Evolutionary conservation across 208 protist genomes (phyloP), one percentile per base, ranked within the genome.

Genomic region (Acanthamoeba royreba): DNA sequence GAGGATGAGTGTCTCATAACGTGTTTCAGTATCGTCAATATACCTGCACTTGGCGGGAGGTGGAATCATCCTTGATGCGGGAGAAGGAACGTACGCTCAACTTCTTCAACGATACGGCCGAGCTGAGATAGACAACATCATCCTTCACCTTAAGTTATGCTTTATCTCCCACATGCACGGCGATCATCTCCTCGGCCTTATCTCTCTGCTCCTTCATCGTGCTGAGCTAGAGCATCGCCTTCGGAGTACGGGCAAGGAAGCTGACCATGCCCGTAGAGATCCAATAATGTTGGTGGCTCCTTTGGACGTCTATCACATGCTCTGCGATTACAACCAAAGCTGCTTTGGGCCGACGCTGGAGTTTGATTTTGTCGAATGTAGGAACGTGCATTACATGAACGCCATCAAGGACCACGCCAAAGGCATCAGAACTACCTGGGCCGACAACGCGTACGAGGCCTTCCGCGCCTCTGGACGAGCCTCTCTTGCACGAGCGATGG

Each of bases 131-230:
- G 61, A 66, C n/a, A 28, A 72, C 43, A 22, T 94, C 43, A 1
- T 95, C 3, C 31, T 22, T 0, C 11, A 25, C 38, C 35, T 97
- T 11, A 38, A 55, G 25, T 45, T 95, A 2, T 94, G 96, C 25
- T 96, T 94, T 74, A 96, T 97, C 31, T 97, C 96, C 19, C 96
- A 97, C 94, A 92, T 96, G 61, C 96, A 97, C 87, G 96, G 94
- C 25, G 96, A 97, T 93, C 96, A 97, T 79, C 93, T 96, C 43
- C 79, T 97, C 5, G 96, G 96, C n/a, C 46, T 95, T 33, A 46
- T 95, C 33, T 25, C 46, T 17, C 28, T 97, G 33, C 17, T 96
- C 15, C 61, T 72, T 35, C 61, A 72, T 35, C 61, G 61, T 35
- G 28, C 61, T 15, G 61, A 72, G 31, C 61, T 72, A 7, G 17